phyloP scores from a whole-genome alignment of 108 stramenopile species.

The Cyclostephanos tholiformis region DNA sequence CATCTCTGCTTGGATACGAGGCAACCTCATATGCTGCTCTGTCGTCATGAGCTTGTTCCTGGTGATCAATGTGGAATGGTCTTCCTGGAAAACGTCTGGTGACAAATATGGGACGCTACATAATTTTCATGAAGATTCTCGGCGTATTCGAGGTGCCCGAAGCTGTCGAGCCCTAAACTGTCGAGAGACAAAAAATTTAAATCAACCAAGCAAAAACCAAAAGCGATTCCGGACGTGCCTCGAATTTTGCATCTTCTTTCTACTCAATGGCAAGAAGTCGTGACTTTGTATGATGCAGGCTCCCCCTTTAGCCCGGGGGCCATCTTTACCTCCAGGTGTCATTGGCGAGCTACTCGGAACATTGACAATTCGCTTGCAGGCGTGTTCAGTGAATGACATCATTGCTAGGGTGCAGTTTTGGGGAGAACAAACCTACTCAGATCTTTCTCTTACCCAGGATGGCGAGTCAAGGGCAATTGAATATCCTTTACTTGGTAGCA shows the following conservation, averaged over 20 bases:
- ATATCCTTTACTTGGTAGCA: conserved; percentile 30
- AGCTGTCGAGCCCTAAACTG: conserved; percentile 35
- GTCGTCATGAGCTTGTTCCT: conserved; percentile 70
- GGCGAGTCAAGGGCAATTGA: conserved; percentile 13
- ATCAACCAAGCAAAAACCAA: too few species aligned
- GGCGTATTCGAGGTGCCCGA: conserved; percentile 55
- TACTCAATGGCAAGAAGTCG: not conserved
- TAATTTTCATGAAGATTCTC: conserved; percentile 70
- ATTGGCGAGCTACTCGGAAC: conserved; percentile 26
- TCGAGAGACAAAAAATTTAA: too few species aligned
- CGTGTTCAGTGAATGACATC: conserved; percentile 23
- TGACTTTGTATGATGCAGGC: not conserved
- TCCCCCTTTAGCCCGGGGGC: not conserved
- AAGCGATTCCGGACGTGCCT: not conserved
- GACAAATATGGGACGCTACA: conserved; percentile 80
- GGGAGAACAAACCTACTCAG: conserved; percentile 16
- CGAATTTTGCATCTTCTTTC: not conserved
- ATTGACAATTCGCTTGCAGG: conserved; percentile 25
- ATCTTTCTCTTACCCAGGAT: conserved; percentile 6
- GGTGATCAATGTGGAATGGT: conserved; percentile 72
- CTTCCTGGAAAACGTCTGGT: conserved; percentile 77
- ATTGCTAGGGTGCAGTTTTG: conserved; percentile 41
- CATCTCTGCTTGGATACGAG: conserved; percentile 61
- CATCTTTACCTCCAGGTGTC: conserved; percentile 37
- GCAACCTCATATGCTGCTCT: conserved; percentile 69